Evolutionary conservation across 345 rosid genomes (phyloP).

Genomic region (Noccaea bulbosa): DNA sequence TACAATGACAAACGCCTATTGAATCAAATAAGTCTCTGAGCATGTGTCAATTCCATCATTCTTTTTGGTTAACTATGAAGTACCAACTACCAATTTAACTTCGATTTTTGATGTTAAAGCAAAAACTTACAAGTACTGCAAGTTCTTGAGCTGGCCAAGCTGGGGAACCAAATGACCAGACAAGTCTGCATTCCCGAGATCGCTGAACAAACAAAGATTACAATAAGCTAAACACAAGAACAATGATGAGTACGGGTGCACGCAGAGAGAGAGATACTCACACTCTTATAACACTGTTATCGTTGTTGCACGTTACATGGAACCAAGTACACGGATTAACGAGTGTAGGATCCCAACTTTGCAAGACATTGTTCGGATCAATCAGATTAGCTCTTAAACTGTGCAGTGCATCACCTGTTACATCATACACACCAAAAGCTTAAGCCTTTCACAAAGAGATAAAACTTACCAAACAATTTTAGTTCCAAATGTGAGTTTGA

Average conservation of each 20-base stretch:
- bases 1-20: constrained; percentile 11
- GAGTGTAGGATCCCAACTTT: constrained; percentile 97
- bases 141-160: constrained; percentile 85
- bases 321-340: constrained; percentile 98
- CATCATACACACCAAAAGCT: constrained; percentile 9
- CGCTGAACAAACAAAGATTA: constrained; percentile 52
- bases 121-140: constrained; percentile 80
- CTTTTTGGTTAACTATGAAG: neutral
- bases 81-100: neutral
- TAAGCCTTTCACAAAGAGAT: constrained; percentile 26
- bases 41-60: neutral
- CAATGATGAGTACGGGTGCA: neutral
- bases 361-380: constrained; percentile 85
- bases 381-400: constrained; percentile 67
- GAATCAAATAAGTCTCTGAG: neutral
- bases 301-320: constrained; percentile 93
- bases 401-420: constrained; percentile 89
- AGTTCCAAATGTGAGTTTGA: constrained; percentile 1
- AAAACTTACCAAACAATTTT: neutral
- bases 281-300: constrained; percentile 93
- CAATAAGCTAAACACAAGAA: neutral
- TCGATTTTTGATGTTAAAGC: neutral
- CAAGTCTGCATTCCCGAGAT: constrained; percentile 93
- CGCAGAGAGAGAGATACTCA: constrained; percentile 45
- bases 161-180: constrained; percentile 91